Base-by-base conservation (phyloP, 768 basidiomycete species). In the Auricularia cornea region DNA sequence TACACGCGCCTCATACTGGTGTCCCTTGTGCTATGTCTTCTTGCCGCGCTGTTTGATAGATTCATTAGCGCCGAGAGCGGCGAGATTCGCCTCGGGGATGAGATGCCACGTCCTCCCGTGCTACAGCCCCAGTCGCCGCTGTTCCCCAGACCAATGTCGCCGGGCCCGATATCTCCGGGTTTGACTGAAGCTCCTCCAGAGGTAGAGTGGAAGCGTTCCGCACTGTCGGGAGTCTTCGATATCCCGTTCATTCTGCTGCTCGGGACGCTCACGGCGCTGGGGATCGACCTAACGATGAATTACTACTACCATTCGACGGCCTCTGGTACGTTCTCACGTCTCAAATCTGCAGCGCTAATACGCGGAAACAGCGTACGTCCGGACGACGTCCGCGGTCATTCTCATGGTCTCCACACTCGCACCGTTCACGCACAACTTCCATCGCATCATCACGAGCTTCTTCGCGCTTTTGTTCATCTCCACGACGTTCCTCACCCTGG, bases 341-440 rank as follows among this genome's bases (percentile, higher is more conserved):
- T 12, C 2, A 1, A 5, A 12, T n/a, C 18, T 57, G 51, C 20
- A 10, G 23, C 6, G 2, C 23, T 62, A 30, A 62, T n/a, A 38
- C 18, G 14, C 30, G 3, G 31, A 33, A 3, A 52, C 61, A 23
- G 62, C 40, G 12, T 62, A 62, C 28, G 30, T 62, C 5, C 29
- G 54, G 16, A 59, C 56, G 18, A 56, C 62, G n/a, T 26, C 40
- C 33, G n/a, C 56, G 2, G 62, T 33, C 1, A 35, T 35, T 20
- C 62, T 62, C 52, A 62, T 62, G 32, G 26, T 62, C 3, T 31
- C 51, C 8, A 5, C 62, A 26, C 54, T 62, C 11, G 54, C 62
- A 32, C 62, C 62, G 14, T 62, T 62, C 54, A 28, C 56, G 30
- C 62, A 62, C 56, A 26, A 52, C 52, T 40, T 62, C 23, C 62